Evolutionary conservation across 306 rosid genomes (phyloP), one percentile per base, ranked within the genome.

Genomic region (Acacia melanoxylon): DNA sequence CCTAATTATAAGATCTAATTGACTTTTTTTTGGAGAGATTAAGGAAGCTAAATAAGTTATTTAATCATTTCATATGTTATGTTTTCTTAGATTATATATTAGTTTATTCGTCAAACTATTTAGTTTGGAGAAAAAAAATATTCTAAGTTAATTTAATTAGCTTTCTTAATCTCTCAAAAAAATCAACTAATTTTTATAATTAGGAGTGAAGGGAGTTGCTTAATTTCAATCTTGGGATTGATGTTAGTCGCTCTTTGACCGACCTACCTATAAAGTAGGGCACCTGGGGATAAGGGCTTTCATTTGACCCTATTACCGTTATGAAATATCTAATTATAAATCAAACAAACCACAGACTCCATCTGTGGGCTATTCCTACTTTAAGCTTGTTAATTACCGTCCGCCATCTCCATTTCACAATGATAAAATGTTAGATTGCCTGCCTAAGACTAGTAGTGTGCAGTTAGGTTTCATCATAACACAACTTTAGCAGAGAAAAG

Each of bases 251-350:
- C n/a, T 0, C 56, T 59, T 42, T 76, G 80, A 62, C 71, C 11
- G 5, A 15, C 25, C 24, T 24, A 19, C 8, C 46, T 41, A 1
- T 22, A 7, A 7, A 42, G 8, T 24, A 61, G 27, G 70, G 42
- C 29, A 8, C 80, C 45, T 61, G 31, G 80, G 71, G 20, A 61
- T 14, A 10, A 59, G 80, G 3, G 71, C 40, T 42, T 76, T 76
- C 27, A 42, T 76, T 42, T 76, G 80, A 61, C 80, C 71, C 15
- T 27, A 42, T 74, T 17, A 16, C 3, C 35, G 33, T 33, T 13
- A 8, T 70, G n/a, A 24, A 12, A 2, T 7, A 37, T 24, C 35
- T 44, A 4, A 22, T 70, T 22, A 44, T 42, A 44, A 22, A 10
- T 42, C 8, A 58, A 52, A 52, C 16, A 2, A 37, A 9, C 8